Base-by-base conservation (phyloP, 2,329 filamentous ascomycete genomes). In the Colletotrichum cordylinicola region DNA sequence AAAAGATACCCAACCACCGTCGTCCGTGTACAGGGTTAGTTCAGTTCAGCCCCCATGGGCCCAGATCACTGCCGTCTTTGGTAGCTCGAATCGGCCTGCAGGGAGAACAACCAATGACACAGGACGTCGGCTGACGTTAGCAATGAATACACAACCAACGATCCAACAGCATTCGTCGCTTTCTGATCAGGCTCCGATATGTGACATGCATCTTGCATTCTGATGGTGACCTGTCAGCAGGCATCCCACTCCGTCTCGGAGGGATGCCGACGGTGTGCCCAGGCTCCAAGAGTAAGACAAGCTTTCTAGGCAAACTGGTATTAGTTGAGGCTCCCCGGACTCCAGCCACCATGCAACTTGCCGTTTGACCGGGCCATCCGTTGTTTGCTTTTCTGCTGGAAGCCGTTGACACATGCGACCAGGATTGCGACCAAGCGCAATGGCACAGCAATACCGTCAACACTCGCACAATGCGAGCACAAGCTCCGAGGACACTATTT, bases 401-500 rank as follows among this genome's bases (percentile, higher is more conserved):
- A 62, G 58, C 58, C 18, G 31, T n/a, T 43, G 55, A 62, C 16
- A 64, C 16, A 61, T 43, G 61, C 31, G 55, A 62, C 39, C 55
- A 24, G 15, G 18, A 48, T 43, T 37, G 31, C 18, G 31, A 48
- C 27, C 43, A 24, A 15, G 56, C 58, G 60, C 31, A 29, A 74
- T 76, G 74, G 48, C 74, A 13, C 39, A 74, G 16, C 58, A 62
- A n/a, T 62, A 62, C 64, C 72, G 58, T 33, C 74, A 76, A 52
- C 73, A 75, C 21, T 65, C 73, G 35, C 73, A 75, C 33, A 75
- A 74, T 67, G 43, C 29, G 33, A 76, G 74, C 65, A 76, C 65
- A 29, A 66, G 71, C 48, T 74, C 70, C 7, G 24, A 39, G n/a
- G 71, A 76, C 60, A 75, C 65, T 8, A 52, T 76, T 16, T 76